phyloP scores from a whole-genome alignment of 768 basidiomycete species.

The Saitozyma sp. region DNA sequence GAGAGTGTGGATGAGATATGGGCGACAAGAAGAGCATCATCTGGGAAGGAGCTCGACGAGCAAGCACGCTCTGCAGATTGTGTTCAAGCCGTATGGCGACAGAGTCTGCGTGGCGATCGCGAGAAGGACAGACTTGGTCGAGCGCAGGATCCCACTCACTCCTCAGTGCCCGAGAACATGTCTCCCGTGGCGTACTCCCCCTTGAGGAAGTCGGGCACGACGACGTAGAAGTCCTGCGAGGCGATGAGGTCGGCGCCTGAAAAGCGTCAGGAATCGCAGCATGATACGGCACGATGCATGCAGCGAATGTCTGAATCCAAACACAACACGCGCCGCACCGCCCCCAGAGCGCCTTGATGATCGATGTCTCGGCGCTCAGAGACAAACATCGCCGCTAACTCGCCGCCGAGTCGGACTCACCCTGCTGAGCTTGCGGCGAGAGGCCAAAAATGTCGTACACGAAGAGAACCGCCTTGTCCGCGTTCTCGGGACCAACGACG shows the following conservation, averaged over 20 bases:
- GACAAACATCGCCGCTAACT: too few relatives aligned
- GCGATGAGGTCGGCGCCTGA: conserved; percentile 66
- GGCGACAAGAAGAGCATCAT: too few relatives aligned
- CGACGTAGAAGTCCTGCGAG: conserved; percentile 60
- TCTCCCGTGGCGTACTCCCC: conserved; percentile 58
- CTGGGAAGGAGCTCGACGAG: too few relatives aligned
- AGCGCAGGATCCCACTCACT: conserved; percentile 56
- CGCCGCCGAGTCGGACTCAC: too few relatives aligned
- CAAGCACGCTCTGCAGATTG: too few relatives aligned
- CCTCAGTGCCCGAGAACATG: conserved; percentile 61
- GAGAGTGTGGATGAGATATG: too few relatives aligned
- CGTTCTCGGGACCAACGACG: conserved; percentile 27
- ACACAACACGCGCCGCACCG: too few relatives aligned
- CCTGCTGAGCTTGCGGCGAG: conserved; percentile 45
- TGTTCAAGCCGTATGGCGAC: too few relatives aligned
- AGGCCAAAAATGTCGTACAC: conserved; percentile 48
- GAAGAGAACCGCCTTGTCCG: conserved; percentile 38
- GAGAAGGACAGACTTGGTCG: conserved; percentile 52
- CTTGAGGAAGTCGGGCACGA: conserved; percentile 69
- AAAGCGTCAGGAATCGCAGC: background rate
- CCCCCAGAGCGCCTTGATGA: too few relatives aligned
- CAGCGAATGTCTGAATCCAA: too few relatives aligned
- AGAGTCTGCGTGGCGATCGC: too few relatives aligned
- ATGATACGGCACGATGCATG: background rate
- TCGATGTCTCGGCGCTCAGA: too few relatives aligned